Evolutionary conservation across 148 eudicot species (phyloP), one percentile per base, ranked within the genome.

Genomic region (Mesembryanthemum crystallinum): DNA sequence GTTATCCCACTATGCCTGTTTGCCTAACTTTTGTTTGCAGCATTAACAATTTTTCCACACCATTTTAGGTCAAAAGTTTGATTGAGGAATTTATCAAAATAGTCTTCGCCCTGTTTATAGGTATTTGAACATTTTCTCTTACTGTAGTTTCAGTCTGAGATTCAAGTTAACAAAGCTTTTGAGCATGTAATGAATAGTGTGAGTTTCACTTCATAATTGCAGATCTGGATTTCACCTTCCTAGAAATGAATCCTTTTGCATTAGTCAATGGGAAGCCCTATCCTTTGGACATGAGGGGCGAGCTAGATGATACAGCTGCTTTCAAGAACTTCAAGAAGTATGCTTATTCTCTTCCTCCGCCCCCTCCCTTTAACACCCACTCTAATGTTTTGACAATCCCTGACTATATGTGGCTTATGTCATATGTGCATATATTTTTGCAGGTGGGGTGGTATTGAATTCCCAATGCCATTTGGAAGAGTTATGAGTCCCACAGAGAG

Each of bases 231-330:
- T 88, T 91, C 87, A 89, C 96, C 76, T 94, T 94, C 86, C 84
- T 94, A 63, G 98, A 94, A 82, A 94, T 94, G 98, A 94, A 94
- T 73, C 98, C 98, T 67, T 94, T 94, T 82, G 84, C 98, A 73
- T 82, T 94, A 82, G 94, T 94, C 54, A 80, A 92, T 42, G 98
- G 97, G 75, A 92, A 89, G 83, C 98, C 98, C 29, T 94, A 92
- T 88, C 98, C 98, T 79, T 76, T 94, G 85, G 97, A 94, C 77
- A 94, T 94, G 98, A 89, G 98, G 83, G 98, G 98, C 64, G 98
- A 94, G 76, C 92, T 94, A 64, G 98, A 94, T 79, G 97, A 94
- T 80, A 92, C 98, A 66, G 98, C 98, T 76, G 78, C 98, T 55
- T 85, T 85, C 81, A 85, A 85, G 75, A 85, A 85, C 78, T 85